These are phyloP conservation scores for Rubus parviflorus DNA, from an alignment of 306 rosid genomes.

Conservation along the genomic window DNA sequence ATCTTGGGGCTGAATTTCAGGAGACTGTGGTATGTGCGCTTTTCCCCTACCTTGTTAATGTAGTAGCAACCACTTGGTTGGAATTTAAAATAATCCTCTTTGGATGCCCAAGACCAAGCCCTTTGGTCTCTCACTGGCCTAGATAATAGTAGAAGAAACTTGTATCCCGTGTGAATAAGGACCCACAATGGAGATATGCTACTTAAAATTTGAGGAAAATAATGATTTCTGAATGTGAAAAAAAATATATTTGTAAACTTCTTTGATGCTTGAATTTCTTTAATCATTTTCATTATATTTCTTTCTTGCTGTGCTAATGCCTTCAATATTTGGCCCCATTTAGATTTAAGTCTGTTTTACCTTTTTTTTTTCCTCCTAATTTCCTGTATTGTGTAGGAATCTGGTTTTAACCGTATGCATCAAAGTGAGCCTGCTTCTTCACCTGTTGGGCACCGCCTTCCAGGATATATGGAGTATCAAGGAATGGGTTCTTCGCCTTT, in stretches of 20 bases:
- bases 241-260: background rate
- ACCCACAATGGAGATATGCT: background rate
- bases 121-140: background rate
- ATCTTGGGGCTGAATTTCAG: conserved; percentile 93
- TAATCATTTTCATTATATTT: background rate
- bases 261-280: background rate
- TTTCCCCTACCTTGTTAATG: background rate
- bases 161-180: too few relatives aligned
- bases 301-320: background rate
- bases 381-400: conserved; percentile 40
- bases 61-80: background rate
- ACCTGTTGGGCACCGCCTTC: conserved; percentile 66
- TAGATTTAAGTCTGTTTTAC: background rate
- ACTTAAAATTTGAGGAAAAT: background rate
- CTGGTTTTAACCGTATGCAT: conserved; percentile 55
- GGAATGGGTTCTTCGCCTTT: conserved; percentile 40
- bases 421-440: conserved; percentile 55
- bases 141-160: background rate
- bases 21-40: conserved; percentile 65
- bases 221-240: background rate
- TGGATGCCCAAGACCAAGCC: background rate
- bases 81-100: background rate
- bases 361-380: background rate
- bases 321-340: background rate
- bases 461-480: conserved; percentile 69